These are phyloP conservation scores for Aspergillus nanangensis DNA, from an alignment of 495 filamentous ascomycete genomes.

Conservation along the genomic window DNA sequence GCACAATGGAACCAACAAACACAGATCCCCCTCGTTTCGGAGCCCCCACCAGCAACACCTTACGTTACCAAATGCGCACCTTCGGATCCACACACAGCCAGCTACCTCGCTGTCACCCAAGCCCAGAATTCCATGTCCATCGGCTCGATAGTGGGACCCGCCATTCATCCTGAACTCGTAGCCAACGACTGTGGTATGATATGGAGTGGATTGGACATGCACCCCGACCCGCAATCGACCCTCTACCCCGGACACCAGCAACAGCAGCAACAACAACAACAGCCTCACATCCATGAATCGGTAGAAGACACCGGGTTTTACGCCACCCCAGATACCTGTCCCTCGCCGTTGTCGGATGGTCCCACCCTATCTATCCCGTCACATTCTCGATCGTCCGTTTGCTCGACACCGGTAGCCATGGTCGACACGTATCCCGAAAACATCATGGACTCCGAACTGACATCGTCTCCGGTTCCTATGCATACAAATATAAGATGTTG, in stretches of 20 bases:
- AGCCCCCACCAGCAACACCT: slow-evolving; percentile 11
- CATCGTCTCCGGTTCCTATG: slow-evolving; percentile 35
- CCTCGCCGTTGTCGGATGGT: slow-evolving; percentile 38
- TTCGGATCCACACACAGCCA: slow-evolving; percentile 17
- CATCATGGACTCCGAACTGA: slow-evolving; percentile 30
- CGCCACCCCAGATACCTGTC: slow-evolving; percentile 40
- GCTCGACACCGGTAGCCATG: slow-evolving; percentile 28
- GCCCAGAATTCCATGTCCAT: slow-evolving; percentile 41
- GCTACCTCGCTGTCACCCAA: slow-evolving; percentile 23
- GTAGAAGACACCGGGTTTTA: slow-evolving; percentile 40
- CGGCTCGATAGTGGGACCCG: slow-evolving; percentile 37
- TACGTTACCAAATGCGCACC: slow-evolving; percentile 26
- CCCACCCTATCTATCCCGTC: slow-evolving; percentile 33
- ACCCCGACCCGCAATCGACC: slow-evolving; percentile 28
- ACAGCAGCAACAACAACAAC: neutral
- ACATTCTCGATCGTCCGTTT: slow-evolving; percentile 33
- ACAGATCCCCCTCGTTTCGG: slow-evolving; percentile 17
- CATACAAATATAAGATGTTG: slow-evolving; percentile 31
- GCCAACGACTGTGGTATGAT: slow-evolving; percentile 31
- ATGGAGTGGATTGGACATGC: slow-evolving; percentile 37
- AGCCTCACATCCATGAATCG: slow-evolving; percentile 29
- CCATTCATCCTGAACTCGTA: slow-evolving; percentile 39
- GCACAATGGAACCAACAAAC: slow-evolving; percentile 28
- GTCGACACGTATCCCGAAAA: slow-evolving; percentile 34
- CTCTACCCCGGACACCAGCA: slow-evolving; percentile 22